Base-by-base conservation (phyloP, 495 filamentous ascomycete genomes). In the Symbiotaphrina buchneri region DNA sequence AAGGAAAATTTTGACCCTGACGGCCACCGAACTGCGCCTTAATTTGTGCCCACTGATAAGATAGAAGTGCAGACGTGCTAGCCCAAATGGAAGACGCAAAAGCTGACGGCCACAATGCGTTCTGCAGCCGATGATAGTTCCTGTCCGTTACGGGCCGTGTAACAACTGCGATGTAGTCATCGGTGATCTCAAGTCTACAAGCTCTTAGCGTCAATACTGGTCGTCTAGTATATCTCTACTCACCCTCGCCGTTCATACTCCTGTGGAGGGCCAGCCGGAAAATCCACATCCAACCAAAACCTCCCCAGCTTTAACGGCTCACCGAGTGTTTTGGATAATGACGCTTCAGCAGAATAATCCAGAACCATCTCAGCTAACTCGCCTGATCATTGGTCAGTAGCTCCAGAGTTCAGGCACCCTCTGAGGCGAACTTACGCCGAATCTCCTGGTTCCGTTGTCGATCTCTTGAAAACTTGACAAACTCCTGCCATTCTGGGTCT, bases 401-500 rank as follows among this genome's bases (percentile, higher is more conserved):
- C 18, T 17, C 14, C 19, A n/a, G 14, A n/a, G 21, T 17, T 20
- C 14, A 30, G 28, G 18, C 28, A 32, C 5, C n/a, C 20, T 23
- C 18, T 19, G 16, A 5, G 8, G 10, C 25, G 15, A 3, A 31
- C 56, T 32, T 46, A 76, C 71, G 38, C 47, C 53, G 53, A 13
- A 79, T 54, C 11, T 44, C 42, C 19, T 49, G 38, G 17, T 63
- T 38, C 32, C 58, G 49, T 18, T 59, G 39, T 13, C 39, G 42
- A 41, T 82, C 57, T 17, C 55, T 52, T 15, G 62, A 58, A 14
- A 78, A 50, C 22, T 58, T 61, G 13, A 65, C 40, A 37, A 77
- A 83, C 27, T 59, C 52, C 40, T 63, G 54, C 74, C 72, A 82
- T 45, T 83, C 78, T 3, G 76, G 73, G 43, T 77, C 70, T 2